Percentiles rank a stretch among this genome's conserved stretches.
Evolutionary conservation across 2,329 filamentous ascomycete species (phyloP).

Genomic region (Kalmusia sp.): DNA sequence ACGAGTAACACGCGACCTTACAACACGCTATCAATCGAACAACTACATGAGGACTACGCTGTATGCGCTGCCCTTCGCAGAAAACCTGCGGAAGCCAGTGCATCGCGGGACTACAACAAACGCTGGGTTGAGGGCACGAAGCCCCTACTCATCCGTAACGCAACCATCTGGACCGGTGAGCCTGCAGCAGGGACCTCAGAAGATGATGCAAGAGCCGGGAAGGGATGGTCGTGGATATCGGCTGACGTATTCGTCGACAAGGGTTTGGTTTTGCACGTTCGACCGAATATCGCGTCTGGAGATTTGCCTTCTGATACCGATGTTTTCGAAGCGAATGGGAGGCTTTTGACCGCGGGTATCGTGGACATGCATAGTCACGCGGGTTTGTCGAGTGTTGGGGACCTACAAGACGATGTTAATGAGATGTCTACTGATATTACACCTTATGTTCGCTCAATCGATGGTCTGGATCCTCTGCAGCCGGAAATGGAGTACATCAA

Average conservation of each 20-base stretch:
- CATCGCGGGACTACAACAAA: conserved; percentile 64
- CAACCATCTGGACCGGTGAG: conserved; percentile 71
- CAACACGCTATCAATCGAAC: conserved; percentile 57
- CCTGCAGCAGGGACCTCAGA: conserved; percentile 59
- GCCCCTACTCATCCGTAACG: conserved; percentile 70
- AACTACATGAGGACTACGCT: conserved; percentile 61
- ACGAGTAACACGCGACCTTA: conserved; percentile 21
- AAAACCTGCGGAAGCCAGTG: conserved; percentile 63
- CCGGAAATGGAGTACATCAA: conserved; percentile 73
- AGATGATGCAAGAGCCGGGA: conserved; percentile 63
- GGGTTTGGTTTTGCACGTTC: conserved; percentile 66
- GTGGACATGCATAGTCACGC: conserved; percentile 77
- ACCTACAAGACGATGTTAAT: conserved; percentile 67
- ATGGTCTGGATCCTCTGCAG: conserved; percentile 69
- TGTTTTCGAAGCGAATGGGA: conserved; percentile 65
- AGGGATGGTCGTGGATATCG: conserved; percentile 65
- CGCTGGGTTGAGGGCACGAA: conserved; percentile 65
- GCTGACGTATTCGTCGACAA: conserved; percentile 68
- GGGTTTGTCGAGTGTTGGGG: conserved; percentile 56
- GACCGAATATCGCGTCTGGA: conserved; percentile 50
- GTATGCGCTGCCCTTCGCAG: conserved; percentile 63
- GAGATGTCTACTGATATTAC: conserved; percentile 70
- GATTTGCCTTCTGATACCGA: conserved; percentile 57
- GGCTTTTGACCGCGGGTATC: conserved; percentile 70
- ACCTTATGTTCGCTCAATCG: conserved; percentile 71